Base-by-base conservation (phyloP, 2,329 filamentous ascomycete genomes). In the Pseudogymnoascus sp. region DNA sequence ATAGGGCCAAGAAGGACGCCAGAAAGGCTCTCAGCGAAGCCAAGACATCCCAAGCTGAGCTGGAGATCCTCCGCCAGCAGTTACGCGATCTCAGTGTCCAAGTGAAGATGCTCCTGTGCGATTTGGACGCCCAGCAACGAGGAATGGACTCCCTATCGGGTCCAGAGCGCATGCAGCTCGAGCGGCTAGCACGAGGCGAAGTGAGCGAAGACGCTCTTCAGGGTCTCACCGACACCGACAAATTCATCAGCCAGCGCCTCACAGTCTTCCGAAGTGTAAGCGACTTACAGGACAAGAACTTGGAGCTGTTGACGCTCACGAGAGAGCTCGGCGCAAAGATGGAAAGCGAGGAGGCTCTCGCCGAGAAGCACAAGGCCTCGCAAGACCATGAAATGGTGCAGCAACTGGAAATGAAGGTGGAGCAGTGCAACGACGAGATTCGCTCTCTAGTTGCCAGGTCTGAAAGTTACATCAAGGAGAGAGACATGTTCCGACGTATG, bases 401-500 rank as follows among this genome's bases (percentile, higher is more conserved):
- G 67, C 83, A 81, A 50, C 77, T 94, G 33, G 81, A 90, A 64
- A 83, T 87, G 60, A 86, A 91, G 66, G 81, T 95, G 24, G 82
- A 87, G 66, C 85, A 88, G 73, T 93, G 86, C 73, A 86, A 90
- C 63, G 93, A 97, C 66, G 92, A 97, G 71, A 84, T 96, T 60
- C 84, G 87, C 67, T 89, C 89, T 10, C 87, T 96, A 66, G 85
- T 88, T 44, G 85, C 88, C 31, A 90, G 92, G 62, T 89, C 92
- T 65, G 90, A 96, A 77, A 96, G 90, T 73, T 96, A 96, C 73
- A 91, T 94, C 72, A 90, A 92, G 69, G 94, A 99, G 76, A 87
- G 94, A 64, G 93, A 99, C 72, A 97, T 97, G 84, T 97, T 97
- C 86, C 87, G 93, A 21, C 91, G 92, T 60, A 92, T 97, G 79